These are phyloP conservation scores for Caloboletus inedulis DNA, from an alignment of 1,284 basidiomycete species.

Conservation along the genomic window DNA sequence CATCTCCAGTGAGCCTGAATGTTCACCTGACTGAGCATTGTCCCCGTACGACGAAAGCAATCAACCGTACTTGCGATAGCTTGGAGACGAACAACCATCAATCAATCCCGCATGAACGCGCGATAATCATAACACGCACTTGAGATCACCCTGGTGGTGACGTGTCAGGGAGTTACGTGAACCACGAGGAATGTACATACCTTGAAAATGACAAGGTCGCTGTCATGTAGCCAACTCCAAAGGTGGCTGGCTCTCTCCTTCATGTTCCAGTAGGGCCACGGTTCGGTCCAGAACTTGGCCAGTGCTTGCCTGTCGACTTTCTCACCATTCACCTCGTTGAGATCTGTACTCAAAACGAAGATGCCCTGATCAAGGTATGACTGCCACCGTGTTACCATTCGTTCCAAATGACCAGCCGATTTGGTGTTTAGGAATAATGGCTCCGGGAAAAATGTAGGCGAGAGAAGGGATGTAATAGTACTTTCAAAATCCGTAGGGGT, in stretches of 20 bases:
- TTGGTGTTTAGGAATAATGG: conserved; percentile 22
- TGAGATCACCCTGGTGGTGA: conserved; percentile 73
- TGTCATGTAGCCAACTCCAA: conserved; percentile 56
- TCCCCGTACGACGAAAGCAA: conserved; percentile 20
- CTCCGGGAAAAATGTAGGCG: conserved; percentile 56
- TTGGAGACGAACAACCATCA: conserved; percentile 27
- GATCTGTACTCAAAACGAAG: conserved; percentile 61
- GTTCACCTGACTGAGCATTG: conserved; percentile 23
- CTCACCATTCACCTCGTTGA: conserved; percentile 36
- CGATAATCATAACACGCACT: conserved; percentile 46
- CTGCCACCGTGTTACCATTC: conserved; percentile 74
- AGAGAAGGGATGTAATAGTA: conserved; percentile 51
- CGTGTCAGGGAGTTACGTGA: neutral
- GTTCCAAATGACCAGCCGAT: conserved; percentile 44
- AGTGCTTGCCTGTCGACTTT: conserved; percentile 15
- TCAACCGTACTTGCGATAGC: conserved; percentile 74
- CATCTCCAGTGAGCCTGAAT: conserved; percentile 82
- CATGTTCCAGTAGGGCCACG: conserved; percentile 83
- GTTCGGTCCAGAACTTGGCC: conserved; percentile 82
- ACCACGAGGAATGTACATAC: conserved; percentile 33
- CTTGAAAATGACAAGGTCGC: conserved; percentile 91
- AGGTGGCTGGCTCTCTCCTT: conserved; percentile 57
- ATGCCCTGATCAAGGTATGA: conserved; percentile 64
- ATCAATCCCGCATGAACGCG: conserved; percentile 1
- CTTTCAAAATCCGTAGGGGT: conserved; percentile 73